Conservation (phyloP, 139 green algal species). For the Chlamydomonas applanata region DNA sequence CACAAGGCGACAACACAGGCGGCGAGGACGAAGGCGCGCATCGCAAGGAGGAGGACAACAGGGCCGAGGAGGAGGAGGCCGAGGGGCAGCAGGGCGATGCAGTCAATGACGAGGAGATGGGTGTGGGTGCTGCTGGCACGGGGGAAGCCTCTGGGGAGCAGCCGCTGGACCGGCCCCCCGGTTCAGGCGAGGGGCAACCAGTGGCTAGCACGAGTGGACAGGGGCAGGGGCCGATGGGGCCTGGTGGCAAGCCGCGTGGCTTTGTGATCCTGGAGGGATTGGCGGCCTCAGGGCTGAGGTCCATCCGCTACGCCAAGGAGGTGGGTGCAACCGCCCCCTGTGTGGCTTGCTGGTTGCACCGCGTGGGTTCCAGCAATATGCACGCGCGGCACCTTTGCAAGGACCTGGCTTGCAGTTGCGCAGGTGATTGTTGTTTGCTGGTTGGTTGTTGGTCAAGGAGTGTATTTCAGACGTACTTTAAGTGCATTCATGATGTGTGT, state of each 20-base stretch:
- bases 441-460: too few species aligned
- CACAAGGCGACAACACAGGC: too few species aligned
- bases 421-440: too few species aligned
- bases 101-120: neutral
- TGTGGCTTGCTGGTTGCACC: neutral
- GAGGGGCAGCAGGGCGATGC: neutral
- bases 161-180: neutral
- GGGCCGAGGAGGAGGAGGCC: constrained; percentile 32
- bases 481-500: too few species aligned
- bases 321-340: constrained; percentile 24
- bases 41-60: too few species aligned
- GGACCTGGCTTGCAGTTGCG: too few species aligned
- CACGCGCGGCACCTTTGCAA: too few species aligned
- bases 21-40: too few species aligned
- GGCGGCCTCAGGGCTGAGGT: constrained; percentile 87
- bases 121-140: neutral
- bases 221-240: neutral
- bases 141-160: neutral
- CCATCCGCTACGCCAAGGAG: constrained; percentile 92
- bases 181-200: constrained; percentile 1
- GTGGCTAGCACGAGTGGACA: neutral
- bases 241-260: neutral
- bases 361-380: too few species aligned
- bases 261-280: constrained; percentile 85
- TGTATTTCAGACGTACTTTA: too few species aligned